Base-by-base conservation (phyloP, 2,329 filamentous ascomycete species). In the Tolypocladium inflatum region DNA sequence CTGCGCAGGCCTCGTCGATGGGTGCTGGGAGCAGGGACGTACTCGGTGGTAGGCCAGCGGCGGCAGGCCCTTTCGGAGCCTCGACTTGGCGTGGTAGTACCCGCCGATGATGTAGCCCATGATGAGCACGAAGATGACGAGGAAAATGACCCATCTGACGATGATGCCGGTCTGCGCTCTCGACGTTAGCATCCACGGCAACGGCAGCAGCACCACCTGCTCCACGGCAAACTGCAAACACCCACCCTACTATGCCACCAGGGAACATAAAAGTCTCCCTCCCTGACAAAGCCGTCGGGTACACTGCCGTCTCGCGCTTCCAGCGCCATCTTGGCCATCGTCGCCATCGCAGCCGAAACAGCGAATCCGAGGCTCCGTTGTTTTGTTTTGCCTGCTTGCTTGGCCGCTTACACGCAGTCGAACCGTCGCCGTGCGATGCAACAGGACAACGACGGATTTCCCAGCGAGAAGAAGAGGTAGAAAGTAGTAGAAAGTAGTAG, bases 1-100 rank as follows among this genome's bases (percentile, higher is more conserved):
- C 48, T 3, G 15, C 4, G 19, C 21, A 7, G 48, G 9, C 48
- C 30, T 21, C 30, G 19, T 3, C 2, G 11, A 8, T 39, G 11
- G 19, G 9, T 33, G 37, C 42, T 39, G 37, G 26, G 15, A 37
- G 21, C 15, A 21, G 5, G 10, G 54, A 64, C 81, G 39, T 78
- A 87, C 85, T 66, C 86, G 77, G 72, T 94, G 89, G 68, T 93
- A 93, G 61, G 72, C 73, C 41, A 91, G 72, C 19, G 89, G 86
- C 21, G 78, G 76, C 42, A 85, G 75, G 1, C 88, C 88, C 69
- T 85, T 86, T 60, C 76, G 78, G 62, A 92, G 77, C 53, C 90
- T 80, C 52, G 74, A 73, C 69, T 83, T 83, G 52, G 89, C 90
- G 72, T 93, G 90, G 53, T 82, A 73, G 70, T 88, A 88, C 60